Base-by-base conservation (phyloP, 1,284 basidiomycete genomes). In the Veloboletus limbatus region DNA sequence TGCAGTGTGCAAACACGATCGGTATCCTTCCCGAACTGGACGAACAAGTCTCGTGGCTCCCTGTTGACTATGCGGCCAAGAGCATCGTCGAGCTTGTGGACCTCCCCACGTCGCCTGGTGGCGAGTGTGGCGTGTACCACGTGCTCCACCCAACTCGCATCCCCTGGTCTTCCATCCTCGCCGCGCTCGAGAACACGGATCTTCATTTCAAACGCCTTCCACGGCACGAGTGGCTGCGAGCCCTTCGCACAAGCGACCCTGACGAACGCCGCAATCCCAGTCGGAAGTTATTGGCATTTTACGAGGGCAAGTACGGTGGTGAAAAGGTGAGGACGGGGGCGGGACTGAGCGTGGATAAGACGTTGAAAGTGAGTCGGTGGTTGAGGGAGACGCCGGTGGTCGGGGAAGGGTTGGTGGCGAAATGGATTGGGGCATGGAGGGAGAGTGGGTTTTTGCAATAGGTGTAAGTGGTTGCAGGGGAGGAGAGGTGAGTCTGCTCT, bases 201-300 rank as follows among this genome's bases (percentile, higher is more conserved):
- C 54, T 81, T 26, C 48, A 63, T 20, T 79, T 82, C 45, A 68
- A 76, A 18, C 54, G 65, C 0, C 69, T 81, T 14, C 55, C 69
- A 3, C 63, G 68, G 6, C 54, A 54, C 58, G n/a, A n/a, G n/a
- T n/a, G n/a, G n/a, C n/a, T n/a, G n/a, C n/a, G n/a, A n/a, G n/a
- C n/a, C n/a, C n/a, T 83, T 20, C 64, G 65, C 0, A 59, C 60
- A 36, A 73, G 69, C 14, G 68, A 76, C 28, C 55, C 64, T 0
- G 70, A 79, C 27, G 68, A 71, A n/a, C 60, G 44, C 1, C 60
- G 56, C 13, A 79, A 79, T 54, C 78, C 77, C 7, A 73, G 72
- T 3, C 68, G 74, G 50, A 79, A 79, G 62, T 62, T 79, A 45
- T 48, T 78, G 28, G 62, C 60, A 2, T 74, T 70, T 57, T 75